Conservation (phyloP, 495 filamentous ascomycete genomes). For the Neurospora sp. region DNA sequence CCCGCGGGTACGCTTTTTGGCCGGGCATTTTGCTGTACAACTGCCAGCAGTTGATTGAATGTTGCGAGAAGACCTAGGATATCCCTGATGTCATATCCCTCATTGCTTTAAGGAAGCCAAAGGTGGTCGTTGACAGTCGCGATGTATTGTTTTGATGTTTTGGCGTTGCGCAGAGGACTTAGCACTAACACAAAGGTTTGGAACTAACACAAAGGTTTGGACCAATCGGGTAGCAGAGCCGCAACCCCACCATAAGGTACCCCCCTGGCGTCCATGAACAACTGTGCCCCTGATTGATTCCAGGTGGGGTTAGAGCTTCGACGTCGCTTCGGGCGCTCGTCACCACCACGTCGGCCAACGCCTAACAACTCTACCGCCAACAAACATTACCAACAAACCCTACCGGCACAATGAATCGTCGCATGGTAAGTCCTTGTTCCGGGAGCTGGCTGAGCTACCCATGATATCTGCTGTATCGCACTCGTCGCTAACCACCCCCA, state of each 20-base stretch:
- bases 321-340: background rate
- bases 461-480: background rate
- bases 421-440: slow-evolving; percentile 25
- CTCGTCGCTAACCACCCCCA: slow-evolving; percentile 6
- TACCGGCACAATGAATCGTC: slow-evolving; percentile 20
- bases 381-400: background rate
- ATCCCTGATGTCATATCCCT: background rate
- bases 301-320: slow-evolving; percentile 1
- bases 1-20: slow-evolving; percentile 75
- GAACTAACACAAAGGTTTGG: background rate
- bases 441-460: too few relatives aligned
- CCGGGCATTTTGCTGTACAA: slow-evolving; percentile 32
- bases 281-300: slow-evolving; percentile 4
- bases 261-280: background rate
- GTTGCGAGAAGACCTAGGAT: background rate
- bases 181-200: background rate
- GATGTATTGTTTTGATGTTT: background rate
- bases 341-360: background rate
- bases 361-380: background rate
- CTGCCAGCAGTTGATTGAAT: background rate
- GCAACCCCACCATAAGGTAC: slow-evolving; percentile 5
- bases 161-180: background rate
- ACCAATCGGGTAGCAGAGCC: slow-evolving; percentile 12
- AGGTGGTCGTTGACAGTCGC: background rate
- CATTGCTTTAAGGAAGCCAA: background rate